Evolutionary conservation across 2,329 filamentous ascomycete genomes (phyloP).

Genomic region (Cercospora zeina): DNA sequence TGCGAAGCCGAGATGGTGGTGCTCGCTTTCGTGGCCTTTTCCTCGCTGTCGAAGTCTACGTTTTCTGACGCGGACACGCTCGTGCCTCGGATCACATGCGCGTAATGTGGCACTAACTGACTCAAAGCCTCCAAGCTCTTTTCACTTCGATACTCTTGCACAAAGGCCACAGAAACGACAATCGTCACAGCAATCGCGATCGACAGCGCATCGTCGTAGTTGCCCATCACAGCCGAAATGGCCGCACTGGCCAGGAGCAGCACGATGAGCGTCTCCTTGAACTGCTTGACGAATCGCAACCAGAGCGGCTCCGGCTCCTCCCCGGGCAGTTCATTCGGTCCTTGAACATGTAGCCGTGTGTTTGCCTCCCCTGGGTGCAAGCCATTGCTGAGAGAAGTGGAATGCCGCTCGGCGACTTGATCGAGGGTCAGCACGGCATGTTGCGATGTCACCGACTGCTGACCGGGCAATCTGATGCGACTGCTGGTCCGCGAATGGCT

Average conservation of each 20-base stretch:
- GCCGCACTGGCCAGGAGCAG: constrained; percentile 86
- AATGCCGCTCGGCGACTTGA: constrained; percentile 74
- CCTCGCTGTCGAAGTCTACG: constrained; percentile 56
- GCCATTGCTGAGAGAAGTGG: constrained; percentile 80
- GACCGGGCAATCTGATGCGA: constrained; percentile 37
- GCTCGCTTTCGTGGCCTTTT: constrained; percentile 69
- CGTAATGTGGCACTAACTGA: constrained; percentile 90
- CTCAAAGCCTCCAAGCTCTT: constrained; percentile 95
- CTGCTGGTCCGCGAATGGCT: constrained; percentile 36
- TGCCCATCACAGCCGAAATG: constrained; percentile 86
- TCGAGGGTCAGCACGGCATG: constrained; percentile 70
- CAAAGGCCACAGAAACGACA: constrained; percentile 91
- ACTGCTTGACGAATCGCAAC: constrained; percentile 93
- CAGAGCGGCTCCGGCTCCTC: constrained; percentile 92
- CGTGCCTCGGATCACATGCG: constrained; percentile 74
- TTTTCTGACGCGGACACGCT: constrained; percentile 34
- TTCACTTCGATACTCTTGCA: constrained; percentile 96
- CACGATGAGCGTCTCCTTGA: constrained; percentile 91
- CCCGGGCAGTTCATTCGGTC: constrained; percentile 91
- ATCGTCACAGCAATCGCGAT: constrained; percentile 96
- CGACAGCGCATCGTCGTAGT: constrained; percentile 91
- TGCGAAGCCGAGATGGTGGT: constrained; percentile 83
- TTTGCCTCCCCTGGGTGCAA: constrained; percentile 79
- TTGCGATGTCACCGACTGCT: constrained; percentile 49
- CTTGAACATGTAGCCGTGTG: constrained; percentile 74